Conservation (phyloP, 2,329 filamentous ascomycete species). For the Colletotrichum ledebouriae region DNA sequence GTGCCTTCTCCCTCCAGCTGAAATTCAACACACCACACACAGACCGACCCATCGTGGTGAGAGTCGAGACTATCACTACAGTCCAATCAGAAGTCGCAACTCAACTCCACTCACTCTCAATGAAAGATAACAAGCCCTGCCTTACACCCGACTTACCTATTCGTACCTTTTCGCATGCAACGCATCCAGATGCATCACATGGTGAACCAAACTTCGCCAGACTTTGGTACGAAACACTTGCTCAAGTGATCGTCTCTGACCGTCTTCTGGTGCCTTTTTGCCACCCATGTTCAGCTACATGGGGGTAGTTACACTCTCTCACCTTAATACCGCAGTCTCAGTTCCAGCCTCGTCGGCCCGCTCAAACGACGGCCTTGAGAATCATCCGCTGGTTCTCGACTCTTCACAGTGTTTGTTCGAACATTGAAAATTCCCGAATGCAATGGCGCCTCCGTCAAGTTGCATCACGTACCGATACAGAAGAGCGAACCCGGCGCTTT, state of each 20-base stretch:
- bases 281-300: no score
- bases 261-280: constrained; percentile 7
- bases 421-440: constrained; percentile 21
- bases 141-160: no score
- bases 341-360: not conserved
- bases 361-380: not conserved
- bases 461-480: constrained; percentile 12
- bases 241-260: constrained; percentile 22
- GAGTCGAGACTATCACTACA: not conserved
- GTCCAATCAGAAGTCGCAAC: constrained; percentile 5
- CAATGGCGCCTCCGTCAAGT: constrained; percentile 1
- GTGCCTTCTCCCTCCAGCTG: constrained; percentile 2
- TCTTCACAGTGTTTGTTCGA: constrained; percentile 4
- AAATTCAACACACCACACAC: not conserved
- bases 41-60: not conserved
- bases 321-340: not conserved
- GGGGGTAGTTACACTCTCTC: no score
- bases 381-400: constrained; percentile 16
- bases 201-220: constrained; percentile 22
- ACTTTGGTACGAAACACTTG: constrained; percentile 31
- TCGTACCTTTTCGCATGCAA: constrained; percentile 7
- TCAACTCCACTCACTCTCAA: constrained; percentile 11
- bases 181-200: constrained; percentile 1
- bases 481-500: not conserved
- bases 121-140: no score